A percentile compares a stretch with the other conserved stretches of the same genome.
These are phyloP conservation scores for Peterozyma toletana DNA, from an alignment of 805 yeast species.

Conservation along the genomic window DNA sequence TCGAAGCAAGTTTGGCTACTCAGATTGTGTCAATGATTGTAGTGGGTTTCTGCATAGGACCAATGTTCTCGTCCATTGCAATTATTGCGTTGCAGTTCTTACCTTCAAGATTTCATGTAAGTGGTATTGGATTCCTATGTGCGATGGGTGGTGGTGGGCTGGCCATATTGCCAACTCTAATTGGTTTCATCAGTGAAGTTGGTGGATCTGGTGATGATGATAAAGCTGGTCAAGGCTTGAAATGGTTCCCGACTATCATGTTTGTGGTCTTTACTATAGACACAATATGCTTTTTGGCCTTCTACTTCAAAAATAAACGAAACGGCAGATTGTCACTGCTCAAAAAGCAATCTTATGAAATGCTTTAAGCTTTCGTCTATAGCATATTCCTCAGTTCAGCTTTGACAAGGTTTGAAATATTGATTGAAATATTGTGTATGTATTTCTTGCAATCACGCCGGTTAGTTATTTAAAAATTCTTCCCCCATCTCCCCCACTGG, in stretches of 20 bases:
- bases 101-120: constrained; percentile 52
- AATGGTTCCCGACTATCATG: constrained; percentile 20
- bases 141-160: constrained; percentile 82
- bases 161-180: constrained; percentile 60
- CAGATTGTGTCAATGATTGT: constrained; percentile 29
- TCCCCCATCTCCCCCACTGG: no score
- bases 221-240: constrained; percentile 20
- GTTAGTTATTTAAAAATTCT: no score
- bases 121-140: constrained; percentile 68
- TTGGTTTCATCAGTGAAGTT: constrained; percentile 40
- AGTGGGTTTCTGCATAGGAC: constrained; percentile 46
- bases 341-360: no score
- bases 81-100: constrained; percentile 54
- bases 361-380: no score
- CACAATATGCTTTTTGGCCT: constrained; percentile 16
- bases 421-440: no score
- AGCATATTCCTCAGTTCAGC: no score
- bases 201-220: constrained; percentile 17
- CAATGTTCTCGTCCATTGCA: constrained; percentile 61
- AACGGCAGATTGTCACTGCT: not conserved
- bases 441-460: no score
- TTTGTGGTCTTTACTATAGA: constrained; percentile 16
- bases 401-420: no score
- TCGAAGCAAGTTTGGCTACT: constrained; percentile 16
- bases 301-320: constrained; percentile 14